Base-by-base conservation (phyloP, 2,329 filamentous ascomycete species). In the Phymatotrichopsis omnivora region DNA sequence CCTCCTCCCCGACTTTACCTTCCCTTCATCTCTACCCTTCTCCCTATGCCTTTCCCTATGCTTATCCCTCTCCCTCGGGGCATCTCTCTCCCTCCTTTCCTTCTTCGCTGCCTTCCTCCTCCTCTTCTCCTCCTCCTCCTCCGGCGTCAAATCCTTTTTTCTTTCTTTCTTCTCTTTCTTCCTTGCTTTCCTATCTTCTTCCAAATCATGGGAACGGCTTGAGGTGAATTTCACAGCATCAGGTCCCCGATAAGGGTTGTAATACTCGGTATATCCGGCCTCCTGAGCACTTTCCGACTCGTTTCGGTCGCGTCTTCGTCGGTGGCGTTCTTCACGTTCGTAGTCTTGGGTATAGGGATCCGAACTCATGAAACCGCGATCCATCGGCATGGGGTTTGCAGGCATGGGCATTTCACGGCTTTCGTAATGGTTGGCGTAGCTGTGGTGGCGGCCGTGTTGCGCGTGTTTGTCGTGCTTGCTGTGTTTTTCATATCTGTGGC, bases 221-320 rank as follows among this genome's bases (percentile, higher is more conserved):
- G 48, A 49, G 12, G 45, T 48, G 16, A 51, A 44, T 31, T 40
- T 35, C 11, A 48, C 40, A 30, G 37, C 42, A 19, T 51, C 7
- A 49, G 8, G 11, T 48, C 48, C 37, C 49, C 48, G 12, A 44
- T 45, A 6, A 44, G 44, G 27, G 45, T 39, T 45, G 45, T 48
- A 17, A 51, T 27, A 17, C n/a, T n/a, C n/a, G n/a, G n/a, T n/a
- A n/a, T n/a, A n/a, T n/a, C 41, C 45, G 17, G 48, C 45, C 19
- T 42, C 37, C 24, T 47, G 48, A 5, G 45, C 48, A 17, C 41
- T 51, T 32, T 32, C 30, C 20, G 31, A 19, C 16, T 45, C 39
- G 23, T 44, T 39, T 23, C 45, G 48, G 24, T 51, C 48, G 24
- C 40, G 42, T 16, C 31, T 37, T 5, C 31, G 43, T 23, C 45